Evolutionary conservation across 805 yeast species (phyloP), one percentile per base, ranked within the genome.

Genomic region (Hanseniaspora lachancei): DNA sequence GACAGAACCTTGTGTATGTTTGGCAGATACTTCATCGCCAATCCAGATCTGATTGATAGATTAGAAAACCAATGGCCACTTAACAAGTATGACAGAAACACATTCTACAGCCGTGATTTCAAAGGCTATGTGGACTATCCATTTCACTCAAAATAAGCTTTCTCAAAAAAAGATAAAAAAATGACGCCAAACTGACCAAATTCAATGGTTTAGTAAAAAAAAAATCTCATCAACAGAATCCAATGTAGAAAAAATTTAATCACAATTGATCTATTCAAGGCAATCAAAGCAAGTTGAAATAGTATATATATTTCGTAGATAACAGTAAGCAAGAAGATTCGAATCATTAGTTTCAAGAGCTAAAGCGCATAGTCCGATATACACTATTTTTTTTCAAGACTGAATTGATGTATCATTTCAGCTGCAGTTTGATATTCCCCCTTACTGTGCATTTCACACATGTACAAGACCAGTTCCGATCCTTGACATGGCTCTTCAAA

Each of bases 1-100:
- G 68, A 71, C 47, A 66, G 76, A 60, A 77, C 82, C 3, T 64
- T 75, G 53, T 66, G 76, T 47, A 72, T 66, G 18, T 68, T 68
- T 57, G 67, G 72, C 8, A 64, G 77, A 59, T 62, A 61, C 54
- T 71, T 60, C 58, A 69, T 66, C 34, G 67, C 75, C 1, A 74
- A 72, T 60, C 76, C 76, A 6, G 75, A 73, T 60, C 62, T 73
- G 27, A 66, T 68, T 18, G 58, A 61, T 16, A 64, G 74, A 57
- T 63, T 73, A 47, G 60, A 61, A 34, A 60, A 70, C 10, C 74
- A 73, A 5, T 49, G 41, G 38, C 61, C 61, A 21, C 64, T 72
- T 55, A 68, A 66, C 10, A 64, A 62, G 6, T 76, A 76, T 57
- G 68, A 73, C 53, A 67, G 81, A 63, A 49, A 53, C 6, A 62